These are phyloP conservation scores for Talaromyces atroroseus DNA, from an alignment of 2,329 filamentous ascomycete species.

Conservation along the genomic window DNA sequence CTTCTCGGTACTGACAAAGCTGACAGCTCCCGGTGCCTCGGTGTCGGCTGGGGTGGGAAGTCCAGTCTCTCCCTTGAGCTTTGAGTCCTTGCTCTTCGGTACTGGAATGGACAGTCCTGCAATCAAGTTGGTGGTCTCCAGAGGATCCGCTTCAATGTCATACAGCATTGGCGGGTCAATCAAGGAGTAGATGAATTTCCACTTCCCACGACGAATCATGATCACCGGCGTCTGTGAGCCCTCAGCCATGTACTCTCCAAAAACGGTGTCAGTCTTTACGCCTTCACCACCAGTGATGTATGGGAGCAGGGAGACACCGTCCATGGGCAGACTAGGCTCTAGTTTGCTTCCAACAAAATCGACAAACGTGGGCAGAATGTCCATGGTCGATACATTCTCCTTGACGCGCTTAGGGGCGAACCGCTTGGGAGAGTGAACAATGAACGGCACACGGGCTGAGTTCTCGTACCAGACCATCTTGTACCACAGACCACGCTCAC, in stretches of 20 bases:
- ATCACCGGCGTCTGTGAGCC: constrained; percentile 82
- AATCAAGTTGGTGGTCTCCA: constrained; percentile 67
- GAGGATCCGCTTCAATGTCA: constrained; percentile 69
- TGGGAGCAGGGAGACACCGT: constrained; percentile 76
- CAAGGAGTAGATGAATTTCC: constrained; percentile 87
- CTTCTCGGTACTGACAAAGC: constrained; percentile 14
- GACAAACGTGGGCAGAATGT: constrained; percentile 82
- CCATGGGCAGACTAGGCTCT: constrained; percentile 69
- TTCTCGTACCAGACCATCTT: constrained; percentile 98
- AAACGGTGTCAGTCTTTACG: constrained; percentile 69
- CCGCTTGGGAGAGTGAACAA: constrained; percentile 72
- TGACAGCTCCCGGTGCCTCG: constrained; percentile 15
- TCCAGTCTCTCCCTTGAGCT: constrained; percentile 13
- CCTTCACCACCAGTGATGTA: constrained; percentile 59
- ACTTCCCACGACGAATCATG: constrained; percentile 85
- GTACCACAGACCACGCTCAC: constrained; percentile 86
- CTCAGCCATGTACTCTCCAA: constrained; percentile 92
- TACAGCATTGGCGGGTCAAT: constrained; percentile 80
- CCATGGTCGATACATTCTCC: constrained; percentile 84
- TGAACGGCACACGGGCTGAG: constrained; percentile 80
- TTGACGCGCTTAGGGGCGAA: constrained; percentile 71
- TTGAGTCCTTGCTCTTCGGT: constrained; percentile 33
- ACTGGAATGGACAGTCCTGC: constrained; percentile 27
- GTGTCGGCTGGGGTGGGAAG: constrained; percentile 21
- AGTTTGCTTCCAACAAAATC: constrained; percentile 71